A percentile compares a stretch with the other conserved stretches of the same genome.
phyloP scores from a whole-genome alignment of 495 filamentous ascomycete genomes.

The Articulospora tetracladia region DNA sequence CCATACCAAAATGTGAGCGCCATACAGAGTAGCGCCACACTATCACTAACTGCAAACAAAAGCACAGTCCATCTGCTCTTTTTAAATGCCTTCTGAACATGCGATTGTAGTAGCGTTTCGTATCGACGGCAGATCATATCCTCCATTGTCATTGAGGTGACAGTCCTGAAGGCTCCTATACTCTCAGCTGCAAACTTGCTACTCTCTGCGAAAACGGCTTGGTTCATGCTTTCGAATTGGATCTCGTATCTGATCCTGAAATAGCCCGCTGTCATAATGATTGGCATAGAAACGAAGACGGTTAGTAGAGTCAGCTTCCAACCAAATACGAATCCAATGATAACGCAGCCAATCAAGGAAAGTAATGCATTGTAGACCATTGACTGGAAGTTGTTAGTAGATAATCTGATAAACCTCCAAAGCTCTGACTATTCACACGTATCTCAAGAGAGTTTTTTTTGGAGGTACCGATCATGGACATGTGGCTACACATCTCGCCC shows the following conservation, averaged over 20 bases:
- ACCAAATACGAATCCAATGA: slow-evolving; percentile 50
- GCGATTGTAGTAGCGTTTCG: slow-evolving; percentile 42
- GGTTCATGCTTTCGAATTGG: slow-evolving; percentile 46
- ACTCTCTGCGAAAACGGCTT: slow-evolving; percentile 49
- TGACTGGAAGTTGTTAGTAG: too few relatives aligned
- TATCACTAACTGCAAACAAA: slow-evolving; percentile 47
- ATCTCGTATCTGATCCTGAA: slow-evolving; percentile 49
- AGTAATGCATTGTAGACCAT: slow-evolving; percentile 46
- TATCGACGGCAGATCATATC: slow-evolving; percentile 46
- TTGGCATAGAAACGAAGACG: slow-evolving; percentile 44
- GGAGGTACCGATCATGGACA: too few relatives aligned
- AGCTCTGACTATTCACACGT: too few relatives aligned
- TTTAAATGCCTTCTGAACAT: slow-evolving; percentile 45
- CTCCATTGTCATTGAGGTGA: slow-evolving; percentile 51
- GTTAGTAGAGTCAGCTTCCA: slow-evolving; percentile 51
- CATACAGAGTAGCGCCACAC: slow-evolving; percentile 48
- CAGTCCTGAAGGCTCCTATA: slow-evolving; percentile 51
- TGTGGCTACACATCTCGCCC: too few relatives aligned
- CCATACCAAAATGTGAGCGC: slow-evolving; percentile 57
- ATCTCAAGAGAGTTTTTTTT: too few relatives aligned
- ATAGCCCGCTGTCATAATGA: slow-evolving; percentile 46
- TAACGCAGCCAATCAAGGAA: slow-evolving; percentile 43
- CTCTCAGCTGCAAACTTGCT: slow-evolving; percentile 55
- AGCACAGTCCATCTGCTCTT: slow-evolving; percentile 48
- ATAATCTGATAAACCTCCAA: too few relatives aligned